Evolutionary conservation across 208 protist species (phyloP).

Genomic region (Spongospora subterranea): DNA sequence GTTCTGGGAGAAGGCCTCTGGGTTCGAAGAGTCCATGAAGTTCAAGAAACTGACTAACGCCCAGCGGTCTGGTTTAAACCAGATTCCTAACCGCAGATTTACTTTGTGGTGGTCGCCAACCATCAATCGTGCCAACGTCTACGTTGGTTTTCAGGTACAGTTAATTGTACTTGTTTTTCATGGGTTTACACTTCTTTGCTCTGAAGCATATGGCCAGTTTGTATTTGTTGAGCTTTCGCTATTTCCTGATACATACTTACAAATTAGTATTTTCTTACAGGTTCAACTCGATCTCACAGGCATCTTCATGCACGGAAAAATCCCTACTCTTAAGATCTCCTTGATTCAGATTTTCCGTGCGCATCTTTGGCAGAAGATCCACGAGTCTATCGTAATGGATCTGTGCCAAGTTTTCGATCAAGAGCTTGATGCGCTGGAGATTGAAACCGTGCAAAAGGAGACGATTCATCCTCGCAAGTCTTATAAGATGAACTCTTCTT

Average conservation of each 20-base stretch:
- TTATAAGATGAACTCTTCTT: conserved; percentile 98
- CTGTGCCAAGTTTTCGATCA: conserved; percentile 90
- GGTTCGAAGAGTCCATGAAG: conserved; percentile 99
- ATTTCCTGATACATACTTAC: no score
- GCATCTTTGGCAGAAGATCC: conserved; percentile 99
- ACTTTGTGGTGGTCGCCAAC: conserved; percentile 99
- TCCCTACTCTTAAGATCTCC: conserved; percentile 99
- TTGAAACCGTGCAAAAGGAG: conserved; percentile 98
- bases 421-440: conserved; percentile 95
- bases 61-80: conserved; percentile 99
- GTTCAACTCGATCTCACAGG: conserved; percentile 99
- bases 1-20: conserved; percentile 98
- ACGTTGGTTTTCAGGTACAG: conserved; percentile 99
- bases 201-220: no score
- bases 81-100: conserved; percentile 99
- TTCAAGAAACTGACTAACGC: conserved; percentile 99
- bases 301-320: conserved; percentile 99
- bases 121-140: conserved; percentile 99
- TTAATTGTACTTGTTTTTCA: neutral
- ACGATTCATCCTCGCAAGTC: conserved; percentile 96
- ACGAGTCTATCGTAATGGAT: conserved; percentile 97
- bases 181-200: neutral
- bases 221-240: no score
- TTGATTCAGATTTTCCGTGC: conserved; percentile 99
- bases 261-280: conserved; percentile 86